Percentiles rank a stretch among this genome's conserved stretches.
Conservation (phyloP, 192 early-diverging fungal genomes). For the Cetraspora pellucida region DNA sequence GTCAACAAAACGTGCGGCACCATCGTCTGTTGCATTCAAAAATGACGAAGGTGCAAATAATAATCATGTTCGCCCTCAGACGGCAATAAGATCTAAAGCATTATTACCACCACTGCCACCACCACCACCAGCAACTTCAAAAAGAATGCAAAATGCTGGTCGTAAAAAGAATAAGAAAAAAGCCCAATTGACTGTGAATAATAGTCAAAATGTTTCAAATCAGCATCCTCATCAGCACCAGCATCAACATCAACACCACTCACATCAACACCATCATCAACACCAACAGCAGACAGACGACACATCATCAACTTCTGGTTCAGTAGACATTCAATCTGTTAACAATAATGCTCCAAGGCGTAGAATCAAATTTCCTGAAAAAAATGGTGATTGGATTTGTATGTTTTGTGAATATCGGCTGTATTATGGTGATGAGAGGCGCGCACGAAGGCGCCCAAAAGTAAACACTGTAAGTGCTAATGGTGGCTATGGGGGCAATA, state of each 20-base stretch:
- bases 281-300: constrained; percentile 28
- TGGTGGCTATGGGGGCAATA: constrained; percentile 21
- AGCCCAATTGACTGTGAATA: not conserved
- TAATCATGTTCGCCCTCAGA: constrained; percentile 23
- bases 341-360: constrained; percentile 10
- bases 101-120: not conserved
- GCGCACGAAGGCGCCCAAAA: not conserved
- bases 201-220: constrained; percentile 5
- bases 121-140: constrained; percentile 1
- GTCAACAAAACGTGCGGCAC: constrained; percentile 29
- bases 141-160: constrained; percentile 28
- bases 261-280: not conserved
- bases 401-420: constrained; percentile 34
- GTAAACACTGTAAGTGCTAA: not conserved
- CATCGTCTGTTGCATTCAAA: constrained; percentile 27
- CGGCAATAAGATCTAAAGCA: not conserved
- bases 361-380: constrained; percentile 25
- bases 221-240: constrained; percentile 14
- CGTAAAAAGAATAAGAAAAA: constrained; percentile 37
- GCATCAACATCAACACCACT: constrained; percentile 10
- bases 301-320: constrained; percentile 29
- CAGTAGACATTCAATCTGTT: constrained; percentile 21
- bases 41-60: not conserved
- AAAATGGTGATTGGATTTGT: constrained; percentile 36
- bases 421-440: constrained; percentile 32